Percentiles rank a stretch among this genome's conserved stretches.
These are phyloP conservation scores for Backusella sp. DNA, from an alignment of 192 early-diverging fungal species.

Conservation along the genomic window DNA sequence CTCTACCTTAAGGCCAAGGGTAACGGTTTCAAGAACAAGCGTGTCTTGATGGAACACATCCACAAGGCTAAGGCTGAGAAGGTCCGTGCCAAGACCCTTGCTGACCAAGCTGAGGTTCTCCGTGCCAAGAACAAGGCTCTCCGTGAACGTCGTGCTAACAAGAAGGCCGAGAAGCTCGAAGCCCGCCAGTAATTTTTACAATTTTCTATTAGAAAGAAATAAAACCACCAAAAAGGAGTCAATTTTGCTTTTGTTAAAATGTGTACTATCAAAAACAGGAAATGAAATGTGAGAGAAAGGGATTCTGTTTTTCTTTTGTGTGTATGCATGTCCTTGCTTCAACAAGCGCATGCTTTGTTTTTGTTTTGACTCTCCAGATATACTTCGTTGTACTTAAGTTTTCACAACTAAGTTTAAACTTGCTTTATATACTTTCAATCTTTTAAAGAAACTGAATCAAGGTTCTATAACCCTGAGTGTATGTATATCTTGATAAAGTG, in stretches of 20 bases:
- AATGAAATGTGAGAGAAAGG: background rate
- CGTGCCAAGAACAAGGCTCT: conserved; percentile 93
- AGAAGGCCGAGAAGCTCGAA: conserved; percentile 77
- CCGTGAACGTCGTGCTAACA: conserved; percentile 86
- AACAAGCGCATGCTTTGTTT: background rate
- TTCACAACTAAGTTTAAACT: too few relatives aligned
- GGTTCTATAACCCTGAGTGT: too few relatives aligned
- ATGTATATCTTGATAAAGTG: too few relatives aligned
- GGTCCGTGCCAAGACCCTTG: conserved; percentile 85
- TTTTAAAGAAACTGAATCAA: too few relatives aligned
- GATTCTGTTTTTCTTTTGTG: background rate
- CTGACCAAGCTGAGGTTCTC: conserved; percentile 98
- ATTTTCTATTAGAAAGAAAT: background rate
- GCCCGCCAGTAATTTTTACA: conserved; percentile 8
- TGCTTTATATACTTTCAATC: too few relatives aligned
- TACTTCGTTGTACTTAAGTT: too few relatives aligned
- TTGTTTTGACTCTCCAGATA: too few relatives aligned
- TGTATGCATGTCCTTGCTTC: background rate
- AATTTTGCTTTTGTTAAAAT: background rate
- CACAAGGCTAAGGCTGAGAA: conserved; percentile 99
- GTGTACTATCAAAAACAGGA: background rate
- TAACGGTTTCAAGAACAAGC: conserved; percentile 99
- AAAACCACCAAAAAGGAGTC: background rate
- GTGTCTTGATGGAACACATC: conserved; percentile 99
- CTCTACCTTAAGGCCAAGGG: conserved; percentile 99